phyloP scores from a whole-genome alignment of 1,284 basidiomycete species.

The Rhodotorula sp. region DNA sequence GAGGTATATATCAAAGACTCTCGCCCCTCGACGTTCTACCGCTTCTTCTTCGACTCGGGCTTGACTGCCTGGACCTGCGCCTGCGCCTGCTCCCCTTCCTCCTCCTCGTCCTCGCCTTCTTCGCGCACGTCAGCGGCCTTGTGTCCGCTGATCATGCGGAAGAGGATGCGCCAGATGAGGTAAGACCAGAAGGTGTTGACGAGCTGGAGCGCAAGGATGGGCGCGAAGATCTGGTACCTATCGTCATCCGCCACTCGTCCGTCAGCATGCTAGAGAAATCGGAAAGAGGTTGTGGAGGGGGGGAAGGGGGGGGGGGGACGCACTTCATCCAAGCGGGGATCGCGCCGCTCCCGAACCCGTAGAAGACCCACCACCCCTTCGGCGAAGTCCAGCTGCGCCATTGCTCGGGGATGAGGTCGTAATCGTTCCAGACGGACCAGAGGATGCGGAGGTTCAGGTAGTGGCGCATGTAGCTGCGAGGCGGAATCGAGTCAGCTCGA shows the following conservation, averaged over 20 bases:
- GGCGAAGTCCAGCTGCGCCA: conserved; percentile 15
- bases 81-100: background rate
- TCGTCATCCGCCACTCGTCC: too few relatives aligned
- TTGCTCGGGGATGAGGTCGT: conserved; percentile 62
- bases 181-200: conserved; percentile 68
- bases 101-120: conserved; percentile 42
- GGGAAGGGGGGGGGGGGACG: too few relatives aligned
- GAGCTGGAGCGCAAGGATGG: conserved; percentile 70
- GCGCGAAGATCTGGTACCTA: conserved; percentile 69
- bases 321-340: conserved; percentile 60
- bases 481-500: background rate
- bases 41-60: conserved; percentile 28
- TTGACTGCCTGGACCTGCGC: conserved; percentile 2
- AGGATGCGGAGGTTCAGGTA: conserved; percentile 86
- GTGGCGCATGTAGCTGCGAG: conserved; percentile 84
- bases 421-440: conserved; percentile 80
- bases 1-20: too few relatives aligned
- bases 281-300: conserved; percentile 25
- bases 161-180: conserved; percentile 40
- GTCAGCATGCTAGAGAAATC: background rate
- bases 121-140: conserved; percentile 38
- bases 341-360: conserved; percentile 65
- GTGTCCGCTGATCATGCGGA: conserved; percentile 36
- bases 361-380: conserved; percentile 59
- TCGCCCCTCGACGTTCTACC: conserved; percentile 1